Conservation (phyloP, 768 basidiomycete species). For the Mrakia hoshinonis region DNA sequence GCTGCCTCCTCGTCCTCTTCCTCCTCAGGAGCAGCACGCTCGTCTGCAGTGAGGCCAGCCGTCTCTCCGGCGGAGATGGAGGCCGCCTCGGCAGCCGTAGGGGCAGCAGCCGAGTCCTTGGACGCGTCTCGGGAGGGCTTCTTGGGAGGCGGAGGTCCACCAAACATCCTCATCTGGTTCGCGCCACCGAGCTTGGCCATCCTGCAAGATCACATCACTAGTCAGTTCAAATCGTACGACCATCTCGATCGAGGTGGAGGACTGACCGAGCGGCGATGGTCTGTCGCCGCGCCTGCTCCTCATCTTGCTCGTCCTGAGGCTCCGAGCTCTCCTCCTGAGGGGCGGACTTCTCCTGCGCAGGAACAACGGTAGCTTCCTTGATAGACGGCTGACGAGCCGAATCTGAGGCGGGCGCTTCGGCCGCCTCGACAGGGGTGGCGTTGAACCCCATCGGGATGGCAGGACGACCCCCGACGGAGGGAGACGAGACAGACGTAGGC, state of each 20-base stretch:
- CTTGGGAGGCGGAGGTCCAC: conserved; percentile 14
- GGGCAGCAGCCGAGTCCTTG: not conserved
- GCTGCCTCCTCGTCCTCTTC: conserved; percentile 27
- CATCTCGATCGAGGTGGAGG: not conserved
- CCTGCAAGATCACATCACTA: not conserved
- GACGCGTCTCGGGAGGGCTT: not conserved
- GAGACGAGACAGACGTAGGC: not conserved
- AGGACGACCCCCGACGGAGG: not conserved
- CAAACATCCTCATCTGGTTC: conserved; percentile 42
- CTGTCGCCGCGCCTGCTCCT: conserved; percentile 47
- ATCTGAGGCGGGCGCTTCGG: not conserved
- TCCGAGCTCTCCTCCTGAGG: conserved; percentile 28
- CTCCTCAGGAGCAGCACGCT: not conserved
- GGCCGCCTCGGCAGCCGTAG: not conserved
- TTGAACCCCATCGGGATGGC: not conserved
- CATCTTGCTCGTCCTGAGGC: conserved; percentile 41
- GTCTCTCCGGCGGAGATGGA: not conserved
- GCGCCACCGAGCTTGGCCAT: conserved; percentile 81
- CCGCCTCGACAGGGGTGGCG: not conserved
- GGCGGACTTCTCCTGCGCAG: conserved; percentile 23
- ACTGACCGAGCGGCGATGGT: conserved; percentile 69
- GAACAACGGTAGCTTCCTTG: not conserved
- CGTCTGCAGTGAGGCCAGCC: not conserved
- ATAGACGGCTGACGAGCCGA: not conserved
- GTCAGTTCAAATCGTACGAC: not conserved